Evolutionary conservation across 169 alveolate species (phyloP).

Genomic region (Cryptosporidium meleagridis): DNA sequence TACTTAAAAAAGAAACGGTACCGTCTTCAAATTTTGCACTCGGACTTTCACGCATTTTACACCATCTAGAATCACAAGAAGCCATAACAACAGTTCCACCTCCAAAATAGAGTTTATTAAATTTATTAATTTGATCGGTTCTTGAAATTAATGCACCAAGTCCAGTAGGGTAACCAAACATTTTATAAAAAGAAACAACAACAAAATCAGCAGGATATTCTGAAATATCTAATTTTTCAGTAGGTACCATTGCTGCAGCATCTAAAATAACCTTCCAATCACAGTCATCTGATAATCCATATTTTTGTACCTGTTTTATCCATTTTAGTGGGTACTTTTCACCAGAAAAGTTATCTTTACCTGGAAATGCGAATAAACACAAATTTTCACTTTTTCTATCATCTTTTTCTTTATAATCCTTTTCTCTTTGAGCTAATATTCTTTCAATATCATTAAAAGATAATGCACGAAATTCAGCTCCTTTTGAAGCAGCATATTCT

Average conservation of each 20-base stretch:
- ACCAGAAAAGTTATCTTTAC: constrained; percentile 79
- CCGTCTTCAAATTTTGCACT: constrained; percentile 78
- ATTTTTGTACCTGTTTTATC: constrained; percentile 73
- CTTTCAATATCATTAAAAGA: constrained; percentile 73
- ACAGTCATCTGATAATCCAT: constrained; percentile 75
- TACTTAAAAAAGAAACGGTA: constrained; percentile 78
- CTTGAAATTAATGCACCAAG: constrained; percentile 77
- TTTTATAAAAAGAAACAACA: constrained; percentile 78
- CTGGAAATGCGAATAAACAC: constrained; percentile 79
- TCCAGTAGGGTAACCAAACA: constrained; percentile 82
- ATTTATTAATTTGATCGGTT: constrained; percentile 29
- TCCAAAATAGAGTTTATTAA: constrained; percentile 78
- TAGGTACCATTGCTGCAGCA: constrained; percentile 80
- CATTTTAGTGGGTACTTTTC: constrained; percentile 72
- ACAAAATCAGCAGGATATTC: constrained; percentile 77
- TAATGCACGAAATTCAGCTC: constrained; percentile 70
- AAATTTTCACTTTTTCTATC: neutral
- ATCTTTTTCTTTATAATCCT: neutral
- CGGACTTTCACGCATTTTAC: constrained; percentile 70
- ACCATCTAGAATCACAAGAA: constrained; percentile 77
- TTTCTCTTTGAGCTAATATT: constrained; percentile 49
- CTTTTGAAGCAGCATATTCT: constrained; percentile 71
- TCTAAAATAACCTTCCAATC: constrained; percentile 78
- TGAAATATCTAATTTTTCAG: constrained; percentile 62
- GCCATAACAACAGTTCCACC: constrained; percentile 80